These are phyloP conservation scores for Cladosporium sp. DNA, from an alignment of 2,329 filamentous ascomycete species.

Conservation along the genomic window DNA sequence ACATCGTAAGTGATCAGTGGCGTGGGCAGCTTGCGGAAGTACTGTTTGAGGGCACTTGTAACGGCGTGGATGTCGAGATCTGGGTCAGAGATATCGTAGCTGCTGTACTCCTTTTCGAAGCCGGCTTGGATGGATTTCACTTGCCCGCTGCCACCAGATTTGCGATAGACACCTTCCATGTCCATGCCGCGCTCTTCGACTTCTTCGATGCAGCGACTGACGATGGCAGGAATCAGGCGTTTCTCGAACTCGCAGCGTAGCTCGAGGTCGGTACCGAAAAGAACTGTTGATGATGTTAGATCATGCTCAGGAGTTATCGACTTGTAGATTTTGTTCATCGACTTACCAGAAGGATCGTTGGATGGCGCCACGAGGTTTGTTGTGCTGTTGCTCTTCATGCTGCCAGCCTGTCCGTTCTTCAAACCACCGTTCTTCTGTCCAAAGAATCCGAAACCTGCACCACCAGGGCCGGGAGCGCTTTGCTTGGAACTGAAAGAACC, in stretches of 20 bases:
- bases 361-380: slow-evolving; percentile 42
- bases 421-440: slow-evolving; percentile 39
- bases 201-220: slow-evolving; percentile 93
- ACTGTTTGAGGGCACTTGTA: slow-evolving; percentile 94
- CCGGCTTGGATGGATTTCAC: slow-evolving; percentile 88
- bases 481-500: slow-evolving; percentile 32
- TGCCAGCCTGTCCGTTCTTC: slow-evolving; percentile 36
- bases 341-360: slow-evolving; percentile 38
- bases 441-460: slow-evolving; percentile 39
- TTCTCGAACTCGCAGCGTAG: slow-evolving; percentile 87
- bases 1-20: slow-evolving; percentile 90
- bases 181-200: slow-evolving; percentile 97
- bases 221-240: slow-evolving; percentile 83
- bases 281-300: slow-evolving; percentile 44
- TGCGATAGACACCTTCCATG: slow-evolving; percentile 95
- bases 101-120: slow-evolving; percentile 76
- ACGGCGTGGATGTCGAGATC: slow-evolving; percentile 95
- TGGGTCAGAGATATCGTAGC: slow-evolving; percentile 91
- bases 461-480: background rate
- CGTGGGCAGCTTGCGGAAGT: slow-evolving; percentile 88
- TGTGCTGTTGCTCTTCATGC: slow-evolving; percentile 49
- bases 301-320: background rate
- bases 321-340: background rate
- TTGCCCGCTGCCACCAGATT: slow-evolving; percentile 90
- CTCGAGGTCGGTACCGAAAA: slow-evolving; percentile 88